Evolutionary conservation across 305 asterid genomes (phyloP).

Genomic region (Rubia peregrina): DNA sequence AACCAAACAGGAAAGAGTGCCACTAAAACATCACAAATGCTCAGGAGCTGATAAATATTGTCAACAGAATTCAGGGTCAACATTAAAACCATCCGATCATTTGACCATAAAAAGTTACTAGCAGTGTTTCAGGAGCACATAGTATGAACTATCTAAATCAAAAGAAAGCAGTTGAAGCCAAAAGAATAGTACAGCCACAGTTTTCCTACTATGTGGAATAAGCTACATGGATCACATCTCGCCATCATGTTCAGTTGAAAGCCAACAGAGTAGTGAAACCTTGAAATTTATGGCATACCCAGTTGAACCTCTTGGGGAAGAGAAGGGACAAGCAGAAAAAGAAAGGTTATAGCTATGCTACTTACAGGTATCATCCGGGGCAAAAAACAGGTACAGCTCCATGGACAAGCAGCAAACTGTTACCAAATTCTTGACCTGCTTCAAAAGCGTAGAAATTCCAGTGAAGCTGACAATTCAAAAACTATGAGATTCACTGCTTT

Average conservation of each 20-base stretch:
- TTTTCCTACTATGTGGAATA: neutral
- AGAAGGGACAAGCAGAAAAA: neutral
- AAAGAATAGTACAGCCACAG: neutral
- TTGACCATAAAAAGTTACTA: neutral
- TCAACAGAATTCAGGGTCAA: neutral
- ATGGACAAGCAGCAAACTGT: neutral
- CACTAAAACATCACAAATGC: neutral
- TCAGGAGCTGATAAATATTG: neutral
- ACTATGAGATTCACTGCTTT: neutral
- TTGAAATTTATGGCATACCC: neutral
- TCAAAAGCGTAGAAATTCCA: conserved; percentile 3
- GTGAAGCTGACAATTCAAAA: neutral
- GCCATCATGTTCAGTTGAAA: neutral
- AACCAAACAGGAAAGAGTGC: neutral
- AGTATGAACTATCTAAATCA: neutral
- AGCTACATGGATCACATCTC: neutral
- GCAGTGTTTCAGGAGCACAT: neutral
- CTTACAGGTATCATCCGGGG: neutral
- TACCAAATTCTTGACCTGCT: neutral
- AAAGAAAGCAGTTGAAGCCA: neutral
- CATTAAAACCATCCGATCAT: neutral
- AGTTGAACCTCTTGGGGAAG: neutral
- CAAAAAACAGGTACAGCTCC: conserved; percentile 1
- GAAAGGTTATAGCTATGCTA: neutral
- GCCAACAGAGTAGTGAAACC: neutral